Evolutionary conservation across 306 rosid species (phyloP), one percentile per base, ranked within the genome.

Genomic region (Ormosia emarginata): DNA sequence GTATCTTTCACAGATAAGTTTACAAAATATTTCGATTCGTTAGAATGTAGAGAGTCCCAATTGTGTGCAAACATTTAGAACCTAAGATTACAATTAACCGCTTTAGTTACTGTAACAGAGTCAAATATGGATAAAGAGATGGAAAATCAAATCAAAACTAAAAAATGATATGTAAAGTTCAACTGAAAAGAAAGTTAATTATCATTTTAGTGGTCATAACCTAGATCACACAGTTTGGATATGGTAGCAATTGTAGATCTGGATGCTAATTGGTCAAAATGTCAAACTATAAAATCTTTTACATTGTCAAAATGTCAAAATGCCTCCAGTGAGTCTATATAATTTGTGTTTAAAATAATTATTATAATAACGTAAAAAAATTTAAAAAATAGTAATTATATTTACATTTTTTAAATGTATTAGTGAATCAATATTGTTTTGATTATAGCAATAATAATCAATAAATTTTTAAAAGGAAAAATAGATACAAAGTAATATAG

Each of bases 61-160:
- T 34, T 41, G 12, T 77, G 13, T 10, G 75, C 43, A 55, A 43
- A 41, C 36, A 12, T 61, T 69, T 39, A 77, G 32, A 62, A 50
- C 52, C 47, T 57, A 80, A 52, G 59, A 52, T 70, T 76, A 70
- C 24, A 69, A 46, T 41, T 36, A 43, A 14, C 37, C 39, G 65
- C 68, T 80, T 63, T 34, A 41, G 29, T 34, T 55, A 44, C 37
- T 12, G 47, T 30, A 74, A 61, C 67, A 79, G 34, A 74, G 29
- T 44, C 44, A 64, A 80, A 75, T 37, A 56, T 18, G 5, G 8
- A 70, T 29, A 29, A 61, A 62, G 30, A 62, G 7, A 80, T 61
- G 77, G 66, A 58, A 24, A 66, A 59, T 18, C 56, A 56, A 52
- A 37, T 55, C 6, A 73, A 40, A 84, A 80, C 61, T n/a, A 64